Conservation (phyloP, 2,329 filamentous ascomycete species). For the Lachnellula suecica region DNA sequence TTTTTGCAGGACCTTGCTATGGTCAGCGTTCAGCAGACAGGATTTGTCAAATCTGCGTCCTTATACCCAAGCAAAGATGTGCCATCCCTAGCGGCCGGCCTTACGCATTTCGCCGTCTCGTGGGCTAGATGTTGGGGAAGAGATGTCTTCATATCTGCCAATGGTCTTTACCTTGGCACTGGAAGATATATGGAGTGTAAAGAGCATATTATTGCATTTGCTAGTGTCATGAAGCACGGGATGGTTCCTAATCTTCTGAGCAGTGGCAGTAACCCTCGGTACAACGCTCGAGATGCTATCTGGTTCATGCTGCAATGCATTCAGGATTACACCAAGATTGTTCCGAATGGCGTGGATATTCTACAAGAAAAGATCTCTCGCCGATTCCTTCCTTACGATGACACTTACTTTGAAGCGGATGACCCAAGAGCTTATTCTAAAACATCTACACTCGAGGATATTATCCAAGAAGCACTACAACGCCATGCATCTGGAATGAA, state of each 20-base stretch:
- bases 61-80: slow-evolving; percentile 84
- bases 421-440: slow-evolving; percentile 84
- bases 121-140: slow-evolving; percentile 98
- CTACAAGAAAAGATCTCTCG: slow-evolving; percentile 76
- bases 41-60: slow-evolving; percentile 85
- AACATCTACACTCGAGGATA: slow-evolving; percentile 79
- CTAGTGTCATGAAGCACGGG: slow-evolving; percentile 93
- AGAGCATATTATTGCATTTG: slow-evolving; percentile 93
- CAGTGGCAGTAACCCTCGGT: slow-evolving; percentile 81
- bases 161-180: slow-evolving; percentile 88
- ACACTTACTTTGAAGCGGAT: slow-evolving; percentile 85
- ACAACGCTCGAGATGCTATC: slow-evolving; percentile 93
- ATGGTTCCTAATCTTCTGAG: slow-evolving; percentile 96
- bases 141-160: slow-evolving; percentile 93
- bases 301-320: slow-evolving; percentile 98
- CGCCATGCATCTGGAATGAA: slow-evolving; percentile 87
- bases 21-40: slow-evolving; percentile 89
- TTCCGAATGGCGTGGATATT: slow-evolving; percentile 71
- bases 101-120: slow-evolving; percentile 90
- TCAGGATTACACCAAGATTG: slow-evolving; percentile 85
- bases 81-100: slow-evolving; percentile 83
- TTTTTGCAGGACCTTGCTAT: slow-evolving; percentile 88
- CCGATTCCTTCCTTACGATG: slow-evolving; percentile 91
- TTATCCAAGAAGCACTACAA: slow-evolving; percentile 92
- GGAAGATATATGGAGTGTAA: slow-evolving; percentile 85